These are phyloP conservation scores for Fibroporia radiculosa DNA, from an alignment of 768 basidiomycete species.

Conservation along the genomic window DNA sequence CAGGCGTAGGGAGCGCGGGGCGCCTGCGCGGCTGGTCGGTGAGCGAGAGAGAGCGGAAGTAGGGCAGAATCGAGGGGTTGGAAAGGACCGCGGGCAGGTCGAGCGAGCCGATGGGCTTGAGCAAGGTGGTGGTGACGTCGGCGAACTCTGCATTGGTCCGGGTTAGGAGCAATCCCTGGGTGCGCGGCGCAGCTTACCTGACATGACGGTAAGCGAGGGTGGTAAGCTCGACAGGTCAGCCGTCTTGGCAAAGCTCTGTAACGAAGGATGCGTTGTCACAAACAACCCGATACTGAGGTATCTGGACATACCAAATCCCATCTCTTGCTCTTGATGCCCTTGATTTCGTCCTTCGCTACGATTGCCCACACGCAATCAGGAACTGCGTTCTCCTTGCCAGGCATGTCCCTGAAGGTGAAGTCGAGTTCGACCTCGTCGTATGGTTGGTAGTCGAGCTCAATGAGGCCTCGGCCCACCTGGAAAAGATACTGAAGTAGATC, in stretches of 20 bases:
- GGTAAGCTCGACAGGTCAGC: slow-evolving; percentile 60
- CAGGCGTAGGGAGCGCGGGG: slow-evolving; percentile 44
- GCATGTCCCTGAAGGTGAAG: slow-evolving; percentile 55
- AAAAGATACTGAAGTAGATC: slow-evolving; percentile 63
- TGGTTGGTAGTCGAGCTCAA: slow-evolving; percentile 70
- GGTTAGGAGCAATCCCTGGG: slow-evolving; percentile 1
- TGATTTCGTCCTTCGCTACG: slow-evolving; percentile 73
- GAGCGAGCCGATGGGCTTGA: slow-evolving; percentile 48
- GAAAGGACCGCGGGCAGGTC: slow-evolving; percentile 52
- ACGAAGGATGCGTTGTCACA: neutral
- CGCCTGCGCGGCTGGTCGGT: slow-evolving; percentile 81
- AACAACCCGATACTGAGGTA: neutral
- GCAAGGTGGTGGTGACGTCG: slow-evolving; percentile 72
- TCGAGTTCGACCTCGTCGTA: slow-evolving; percentile 70
- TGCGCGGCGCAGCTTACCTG: slow-evolving; percentile 33
- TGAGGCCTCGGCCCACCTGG: slow-evolving; percentile 52
- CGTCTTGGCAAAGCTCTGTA: slow-evolving; percentile 77
- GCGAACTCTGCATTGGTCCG: slow-evolving; percentile 53
- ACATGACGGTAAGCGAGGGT: slow-evolving; percentile 62
- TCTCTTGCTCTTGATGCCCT: slow-evolving; percentile 56
- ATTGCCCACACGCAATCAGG: slow-evolving; percentile 79
- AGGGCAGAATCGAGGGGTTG: slow-evolving; percentile 55
- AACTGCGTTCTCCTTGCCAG: slow-evolving; percentile 26
- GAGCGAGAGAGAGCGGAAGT: slow-evolving; percentile 84
- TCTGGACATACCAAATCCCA: slow-evolving; percentile 76